Evolutionary conservation across 495 filamentous ascomycete genomes (phyloP).

Genomic region (Lentithecium fluviatile): DNA sequence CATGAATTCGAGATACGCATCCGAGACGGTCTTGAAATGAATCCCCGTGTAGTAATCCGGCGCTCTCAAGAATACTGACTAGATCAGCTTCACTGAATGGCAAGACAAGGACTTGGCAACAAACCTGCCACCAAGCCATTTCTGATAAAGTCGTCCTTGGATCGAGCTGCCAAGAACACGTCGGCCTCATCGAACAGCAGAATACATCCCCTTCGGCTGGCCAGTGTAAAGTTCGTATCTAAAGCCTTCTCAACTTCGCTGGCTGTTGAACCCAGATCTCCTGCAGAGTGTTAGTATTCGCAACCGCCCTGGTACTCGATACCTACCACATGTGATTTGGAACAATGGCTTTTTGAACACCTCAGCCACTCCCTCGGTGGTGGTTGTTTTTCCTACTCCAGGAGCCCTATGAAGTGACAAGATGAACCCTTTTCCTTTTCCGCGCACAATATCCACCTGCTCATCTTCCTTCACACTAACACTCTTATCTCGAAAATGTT

Average conservation of each 20-base stretch:
- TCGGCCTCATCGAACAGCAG: conserved; percentile 40
- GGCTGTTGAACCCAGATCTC: not conserved
- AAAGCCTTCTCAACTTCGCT: conserved; percentile 1
- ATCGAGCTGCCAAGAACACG: conserved; percentile 29
- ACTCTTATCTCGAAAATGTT: too few relatives aligned
- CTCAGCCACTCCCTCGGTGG: conserved; percentile 13
- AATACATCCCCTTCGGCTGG: conserved; percentile 2
- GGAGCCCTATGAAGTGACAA: conserved; percentile 12
- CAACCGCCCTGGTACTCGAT: not conserved
- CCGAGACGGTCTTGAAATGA: not conserved
- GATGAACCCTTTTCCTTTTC: conserved; percentile 7
- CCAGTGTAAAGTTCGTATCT: not conserved
- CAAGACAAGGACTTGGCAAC: not conserved
- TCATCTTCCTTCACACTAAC: too few relatives aligned
- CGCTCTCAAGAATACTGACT: conserved; percentile 9
- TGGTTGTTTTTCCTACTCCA: conserved; percentile 18
- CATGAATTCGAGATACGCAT: not conserved
- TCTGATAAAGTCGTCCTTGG: not conserved
- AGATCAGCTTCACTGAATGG: not conserved
- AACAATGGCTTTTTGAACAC: conserved; percentile 10
- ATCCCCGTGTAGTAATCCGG: conserved; percentile 7
- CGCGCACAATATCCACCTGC: not conserved
- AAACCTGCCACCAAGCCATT: conserved; percentile 20
- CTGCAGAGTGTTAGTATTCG: not conserved
- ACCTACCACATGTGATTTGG: conserved; percentile 16